Percentiles rank a stretch among this genome's conserved stretches.
These are phyloP conservation scores for Russula sp. DNA, from an alignment of 768 basidiomycete genomes.

Conservation along the genomic window DNA sequence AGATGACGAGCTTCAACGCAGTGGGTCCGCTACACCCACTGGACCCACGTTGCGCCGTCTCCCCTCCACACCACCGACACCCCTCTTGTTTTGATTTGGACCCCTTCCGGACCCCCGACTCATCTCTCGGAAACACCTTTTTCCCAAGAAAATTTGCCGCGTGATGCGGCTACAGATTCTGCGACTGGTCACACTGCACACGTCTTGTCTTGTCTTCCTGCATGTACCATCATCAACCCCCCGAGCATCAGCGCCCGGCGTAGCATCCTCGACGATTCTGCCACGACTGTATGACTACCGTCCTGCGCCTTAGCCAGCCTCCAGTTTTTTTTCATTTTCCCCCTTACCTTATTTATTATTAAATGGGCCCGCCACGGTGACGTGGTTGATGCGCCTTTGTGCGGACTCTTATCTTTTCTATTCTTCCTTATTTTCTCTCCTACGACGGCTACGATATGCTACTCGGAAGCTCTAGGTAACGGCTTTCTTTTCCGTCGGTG, in stretches of 20 bases:
- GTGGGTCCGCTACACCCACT: conserved; percentile 18
- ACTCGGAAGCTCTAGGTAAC: background rate
- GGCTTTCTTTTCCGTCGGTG: background rate
- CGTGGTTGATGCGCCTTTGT: conserved; percentile 15
- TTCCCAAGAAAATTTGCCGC: conserved; percentile 6
- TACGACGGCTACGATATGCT: conserved; percentile 1
- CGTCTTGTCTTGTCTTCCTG: background rate
- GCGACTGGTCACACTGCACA: background rate
- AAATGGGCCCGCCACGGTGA: conserved; percentile 6
- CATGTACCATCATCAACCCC: conserved; percentile 6
- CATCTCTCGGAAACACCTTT: background rate
- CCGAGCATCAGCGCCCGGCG: conserved; percentile 2
- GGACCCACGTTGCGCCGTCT: background rate
- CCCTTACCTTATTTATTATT: conserved; percentile 17
- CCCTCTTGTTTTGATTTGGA: conserved; percentile 5
- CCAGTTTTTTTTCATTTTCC: background rate
- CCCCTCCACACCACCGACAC: conserved; percentile 7
- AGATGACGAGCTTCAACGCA: conserved; percentile 17
- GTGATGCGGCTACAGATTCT: conserved; percentile 4
- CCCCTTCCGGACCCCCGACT: background rate
- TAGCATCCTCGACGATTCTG: conserved; percentile 9
- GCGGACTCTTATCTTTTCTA: conserved; percentile 6
- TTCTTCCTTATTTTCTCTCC: background rate
- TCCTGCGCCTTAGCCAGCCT: background rate
- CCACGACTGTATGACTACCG: conserved; percentile 18